Evolutionary conservation across 495 filamentous ascomycete species (phyloP), one percentile per base, ranked within the genome.

Genomic region (Amphirosellinia nigrospora): DNA sequence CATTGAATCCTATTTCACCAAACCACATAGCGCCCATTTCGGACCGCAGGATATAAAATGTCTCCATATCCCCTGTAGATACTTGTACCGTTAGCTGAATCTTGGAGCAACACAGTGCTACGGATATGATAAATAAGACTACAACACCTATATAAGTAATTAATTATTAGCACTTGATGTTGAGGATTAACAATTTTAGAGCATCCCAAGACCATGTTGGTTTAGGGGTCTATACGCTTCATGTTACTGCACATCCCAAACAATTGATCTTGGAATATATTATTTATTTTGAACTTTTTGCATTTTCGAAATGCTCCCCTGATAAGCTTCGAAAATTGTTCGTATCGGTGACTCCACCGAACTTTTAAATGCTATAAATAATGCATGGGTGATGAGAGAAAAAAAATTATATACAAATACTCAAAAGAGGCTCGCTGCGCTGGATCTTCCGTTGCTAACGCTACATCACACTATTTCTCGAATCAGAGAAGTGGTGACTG

Each of bases 381-480:
- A 30, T 61, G 41, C 26, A 56, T 21, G 39, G 38, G 60, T 46
- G 70, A 70, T 70, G 72, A 61, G 67, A 69, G 45, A 71, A 72
- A 72, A 70, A 75, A 62, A 64, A 65, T 70, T 78, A 78, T 74
- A 78, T 76, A 77, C 73, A 77, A 73, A 70, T 78, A 69, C 70
- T 72, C 63, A n/a, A 68, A 69, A n/a, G 61, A 21, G 56, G 58
- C 41, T 53, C 69, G 63, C 64, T 72, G 41, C 43, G 64, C 36
- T 45, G 56, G 41, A 32, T 62, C 39, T 63, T 46, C 70, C 64
- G 66, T 66, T 48, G 50, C 32, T 59, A 46, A 46, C 65, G 69
- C 52, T 38, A 16, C 56, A 61, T 36, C 58, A 52, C 26, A 21
- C 60, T 21, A 15, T 48, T 46, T 56, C 69, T 69, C 36, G 46